Evolutionary conservation across 1,284 basidiomycete genomes (phyloP).

Genomic region (Heterobasidion annosum): DNA sequence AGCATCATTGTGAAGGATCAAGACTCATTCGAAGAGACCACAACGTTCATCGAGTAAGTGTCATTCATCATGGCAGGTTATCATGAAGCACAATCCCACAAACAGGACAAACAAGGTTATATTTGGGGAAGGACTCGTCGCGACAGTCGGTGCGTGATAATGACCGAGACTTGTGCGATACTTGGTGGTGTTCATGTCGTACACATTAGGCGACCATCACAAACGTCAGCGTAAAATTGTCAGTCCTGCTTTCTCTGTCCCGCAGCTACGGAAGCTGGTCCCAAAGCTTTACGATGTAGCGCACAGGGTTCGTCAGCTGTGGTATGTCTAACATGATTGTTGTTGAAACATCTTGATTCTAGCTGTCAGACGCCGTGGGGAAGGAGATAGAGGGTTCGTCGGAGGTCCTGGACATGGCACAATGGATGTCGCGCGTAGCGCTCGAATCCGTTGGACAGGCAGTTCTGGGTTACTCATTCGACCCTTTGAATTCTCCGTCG

Average conservation of each 20-base stretch:
- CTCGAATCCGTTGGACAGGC: constrained; percentile 1
- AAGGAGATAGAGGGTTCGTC: neutral
- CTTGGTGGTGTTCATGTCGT: no score
- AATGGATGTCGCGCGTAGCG: constrained; percentile 2
- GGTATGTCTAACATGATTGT: constrained; percentile 21
- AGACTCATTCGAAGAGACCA: constrained; percentile 14
- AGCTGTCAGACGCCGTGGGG: neutral
- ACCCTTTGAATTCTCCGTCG: neutral
- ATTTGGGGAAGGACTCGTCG: constrained; percentile 14
- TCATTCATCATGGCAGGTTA: neutral
- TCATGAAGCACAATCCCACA: neutral
- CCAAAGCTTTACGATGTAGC: constrained; percentile 18
- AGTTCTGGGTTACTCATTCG: constrained; percentile 2
- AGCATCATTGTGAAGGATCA: constrained; percentile 19
- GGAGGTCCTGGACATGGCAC: neutral
- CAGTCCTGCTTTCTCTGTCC: constrained; percentile 4
- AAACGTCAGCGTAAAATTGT: constrained; percentile 18
- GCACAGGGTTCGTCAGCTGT: constrained; percentile 13
- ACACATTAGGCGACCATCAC: constrained; percentile 6
- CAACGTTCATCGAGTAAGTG: constrained; percentile 32
- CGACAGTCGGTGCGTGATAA: constrained; percentile 10
- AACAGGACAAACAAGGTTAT: neutral
- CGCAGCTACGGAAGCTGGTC: constrained; percentile 17
- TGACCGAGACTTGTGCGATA: no score
- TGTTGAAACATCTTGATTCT: neutral